Evolutionary conservation across 2,329 filamentous ascomycete genomes (phyloP).

Genomic region (Colletotrichum spinosum): DNA sequence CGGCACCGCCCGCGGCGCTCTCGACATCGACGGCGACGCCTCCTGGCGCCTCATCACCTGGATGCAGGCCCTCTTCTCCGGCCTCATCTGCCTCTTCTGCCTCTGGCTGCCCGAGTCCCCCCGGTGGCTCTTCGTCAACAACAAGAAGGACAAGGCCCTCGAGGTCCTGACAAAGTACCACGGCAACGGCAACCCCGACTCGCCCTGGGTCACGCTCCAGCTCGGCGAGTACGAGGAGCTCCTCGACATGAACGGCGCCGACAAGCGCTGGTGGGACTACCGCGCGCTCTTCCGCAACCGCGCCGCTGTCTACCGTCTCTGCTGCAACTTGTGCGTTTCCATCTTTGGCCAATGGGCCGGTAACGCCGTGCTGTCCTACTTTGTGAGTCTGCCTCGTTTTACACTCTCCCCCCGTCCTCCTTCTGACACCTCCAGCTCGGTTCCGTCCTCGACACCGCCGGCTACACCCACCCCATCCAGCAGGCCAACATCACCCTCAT

Average conservation of each 20-base stretch:
- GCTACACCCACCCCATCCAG: slow-evolving; percentile 51
- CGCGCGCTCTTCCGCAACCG: slow-evolving; percentile 55
- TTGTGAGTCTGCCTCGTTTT: slow-evolving; percentile 39
- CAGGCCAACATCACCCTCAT: slow-evolving; percentile 64
- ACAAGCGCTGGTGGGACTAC: slow-evolving; percentile 63
- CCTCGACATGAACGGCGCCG: slow-evolving; percentile 55
- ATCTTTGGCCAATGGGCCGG: slow-evolving; percentile 61
- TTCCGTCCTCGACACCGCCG: slow-evolving; percentile 62
- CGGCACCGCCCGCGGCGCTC: slow-evolving; percentile 59
- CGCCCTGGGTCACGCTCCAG: slow-evolving; percentile 58
- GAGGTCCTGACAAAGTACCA: slow-evolving; percentile 55
- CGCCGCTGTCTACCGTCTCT: slow-evolving; percentile 56
- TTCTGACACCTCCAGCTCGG: slow-evolving; percentile 42
- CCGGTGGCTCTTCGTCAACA: slow-evolving; percentile 54
- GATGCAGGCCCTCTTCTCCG: slow-evolving; percentile 57
- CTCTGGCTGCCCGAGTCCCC: slow-evolving; percentile 56
- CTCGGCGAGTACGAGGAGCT: slow-evolving; percentile 56
- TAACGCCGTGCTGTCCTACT: slow-evolving; percentile 58
- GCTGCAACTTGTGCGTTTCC: slow-evolving; percentile 54
- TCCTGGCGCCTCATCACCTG: slow-evolving; percentile 57
- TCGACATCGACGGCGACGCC: slow-evolving; percentile 50
- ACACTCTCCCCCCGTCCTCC: no score
- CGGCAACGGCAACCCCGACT: slow-evolving; percentile 57
- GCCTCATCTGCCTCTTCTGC: slow-evolving; percentile 49
- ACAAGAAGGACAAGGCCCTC: slow-evolving; percentile 49